Evolutionary conservation across 305 asterid genomes (phyloP).

Genomic region (Fraxinus velutina): DNA sequence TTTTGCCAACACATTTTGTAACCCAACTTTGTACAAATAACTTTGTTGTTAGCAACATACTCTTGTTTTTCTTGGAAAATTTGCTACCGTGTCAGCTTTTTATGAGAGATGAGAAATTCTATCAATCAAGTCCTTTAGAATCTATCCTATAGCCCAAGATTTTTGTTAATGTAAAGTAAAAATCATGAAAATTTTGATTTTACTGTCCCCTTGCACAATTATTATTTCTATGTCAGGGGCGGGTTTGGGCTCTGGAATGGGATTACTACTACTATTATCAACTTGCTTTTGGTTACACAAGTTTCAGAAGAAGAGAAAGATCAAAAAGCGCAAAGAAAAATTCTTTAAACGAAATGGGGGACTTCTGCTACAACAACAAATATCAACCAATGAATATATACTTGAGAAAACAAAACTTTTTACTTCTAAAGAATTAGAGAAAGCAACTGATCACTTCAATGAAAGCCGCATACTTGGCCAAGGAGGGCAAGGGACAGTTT

Average conservation of each 20-base stretch:
- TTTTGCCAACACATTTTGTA: too few relatives aligned
- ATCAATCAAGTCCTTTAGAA: neutral
- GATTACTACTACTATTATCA: neutral
- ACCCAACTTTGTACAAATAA: too few relatives aligned
- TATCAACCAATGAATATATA: neutral
- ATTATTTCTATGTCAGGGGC: neutral
- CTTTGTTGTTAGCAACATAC: neutral
- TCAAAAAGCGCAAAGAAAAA: neutral
- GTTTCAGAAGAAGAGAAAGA: neutral
- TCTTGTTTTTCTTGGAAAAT: neutral
- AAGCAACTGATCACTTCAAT: conserved; percentile 11
- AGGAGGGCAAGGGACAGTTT: neutral
- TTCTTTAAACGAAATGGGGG: neutral
- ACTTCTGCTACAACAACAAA: neutral
- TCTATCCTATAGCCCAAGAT: neutral
- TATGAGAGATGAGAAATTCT: neutral
- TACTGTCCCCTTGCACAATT: neutral
- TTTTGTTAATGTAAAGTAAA: neutral
- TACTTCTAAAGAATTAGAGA: neutral
- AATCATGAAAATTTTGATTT: neutral
- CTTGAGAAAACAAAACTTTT: conserved; percentile 9
- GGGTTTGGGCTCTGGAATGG: neutral
- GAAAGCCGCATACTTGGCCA: conserved; percentile 1
- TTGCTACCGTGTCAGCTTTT: neutral
- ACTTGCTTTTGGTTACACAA: neutral